These are phyloP conservation scores for Nigrospora oryzae DNA, from an alignment of 2,329 filamentous ascomycete genomes.

Conservation along the genomic window DNA sequence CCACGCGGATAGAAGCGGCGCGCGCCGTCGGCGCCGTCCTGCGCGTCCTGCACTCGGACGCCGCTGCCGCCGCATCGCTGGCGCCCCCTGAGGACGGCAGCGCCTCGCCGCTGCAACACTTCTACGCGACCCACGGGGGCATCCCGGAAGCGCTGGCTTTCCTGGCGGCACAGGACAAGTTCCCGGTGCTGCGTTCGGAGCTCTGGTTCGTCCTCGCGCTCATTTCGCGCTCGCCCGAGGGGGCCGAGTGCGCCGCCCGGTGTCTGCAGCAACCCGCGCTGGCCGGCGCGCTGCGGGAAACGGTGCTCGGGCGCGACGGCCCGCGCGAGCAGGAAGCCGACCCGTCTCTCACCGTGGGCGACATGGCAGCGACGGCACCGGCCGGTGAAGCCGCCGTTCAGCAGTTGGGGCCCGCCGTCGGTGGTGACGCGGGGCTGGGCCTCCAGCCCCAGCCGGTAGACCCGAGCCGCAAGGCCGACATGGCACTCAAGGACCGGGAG, in stretches of 20 bases:
- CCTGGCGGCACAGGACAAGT: constrained; percentile 48
- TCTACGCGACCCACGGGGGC: constrained; percentile 35
- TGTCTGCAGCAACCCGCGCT: constrained; percentile 33
- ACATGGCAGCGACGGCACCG: neutral
- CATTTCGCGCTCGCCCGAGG: constrained; percentile 43
- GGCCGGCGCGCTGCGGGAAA: constrained; percentile 33
- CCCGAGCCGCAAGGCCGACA: constrained; percentile 30
- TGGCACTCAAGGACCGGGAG: constrained; percentile 47
- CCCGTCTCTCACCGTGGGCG: no score
- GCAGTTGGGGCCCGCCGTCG: neutral
- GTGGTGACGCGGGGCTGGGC: constrained; percentile 14
- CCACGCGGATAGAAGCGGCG: constrained; percentile 51
- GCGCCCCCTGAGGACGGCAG: neutral
- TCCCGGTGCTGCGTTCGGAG: constrained; percentile 51
- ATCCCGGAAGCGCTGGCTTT: constrained; percentile 36
- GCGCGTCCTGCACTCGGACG: constrained; percentile 37
- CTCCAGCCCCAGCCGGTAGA: constrained; percentile 39
- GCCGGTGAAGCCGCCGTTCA: no score
- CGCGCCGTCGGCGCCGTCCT: constrained; percentile 44
- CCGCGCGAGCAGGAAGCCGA: constrained; percentile 2
- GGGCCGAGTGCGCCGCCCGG: constrained; percentile 34
- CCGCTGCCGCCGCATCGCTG: neutral
- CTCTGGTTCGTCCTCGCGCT: constrained; percentile 55
- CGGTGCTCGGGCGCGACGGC: constrained; percentile 37
- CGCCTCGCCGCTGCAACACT: constrained; percentile 19